A percentile compares a stretch with the other conserved stretches of the same genome.
Evolutionary conservation across 768 basidiomycete species (phyloP).

Genomic region (Tricholoma sp.): DNA sequence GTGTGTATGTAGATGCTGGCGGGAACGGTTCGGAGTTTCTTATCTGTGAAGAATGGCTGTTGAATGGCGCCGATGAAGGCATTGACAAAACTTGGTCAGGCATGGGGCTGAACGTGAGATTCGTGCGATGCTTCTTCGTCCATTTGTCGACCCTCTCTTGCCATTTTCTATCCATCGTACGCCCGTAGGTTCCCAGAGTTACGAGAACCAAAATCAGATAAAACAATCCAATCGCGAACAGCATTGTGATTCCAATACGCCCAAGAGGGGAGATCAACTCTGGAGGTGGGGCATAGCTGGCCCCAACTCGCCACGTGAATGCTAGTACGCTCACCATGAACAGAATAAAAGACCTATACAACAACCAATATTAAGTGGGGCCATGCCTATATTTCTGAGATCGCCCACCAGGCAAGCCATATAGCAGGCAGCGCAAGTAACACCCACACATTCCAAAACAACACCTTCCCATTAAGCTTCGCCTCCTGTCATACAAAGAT

Average conservation of each 20-base stretch:
- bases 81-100: background rate
- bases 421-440: constrained; percentile 57
- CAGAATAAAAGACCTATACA: constrained; percentile 54
- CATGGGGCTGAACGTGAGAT: background rate
- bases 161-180: background rate
- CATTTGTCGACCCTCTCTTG: background rate
- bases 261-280: background rate
- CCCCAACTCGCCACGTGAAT: constrained; percentile 67
- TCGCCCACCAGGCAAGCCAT: constrained; percentile 59
- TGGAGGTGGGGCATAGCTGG: background rate
- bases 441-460: constrained; percentile 58
- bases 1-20: no score
- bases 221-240: background rate
- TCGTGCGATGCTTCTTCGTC: background rate
- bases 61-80: background rate
- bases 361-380: background rate
- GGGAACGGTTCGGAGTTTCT: no score
- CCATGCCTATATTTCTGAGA: background rate
- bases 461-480: constrained; percentile 13
- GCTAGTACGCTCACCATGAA: constrained; percentile 58
- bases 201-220: background rate
- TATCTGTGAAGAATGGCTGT: no score
- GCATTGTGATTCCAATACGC: background rate
- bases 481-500: background rate
- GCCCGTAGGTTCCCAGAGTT: background rate